A percentile compares a stretch with the other conserved stretches of the same genome.
These are phyloP conservation scores for Przewalskia tangutica DNA, from an alignment of 257 asterid species.

Conservation along the genomic window DNA sequence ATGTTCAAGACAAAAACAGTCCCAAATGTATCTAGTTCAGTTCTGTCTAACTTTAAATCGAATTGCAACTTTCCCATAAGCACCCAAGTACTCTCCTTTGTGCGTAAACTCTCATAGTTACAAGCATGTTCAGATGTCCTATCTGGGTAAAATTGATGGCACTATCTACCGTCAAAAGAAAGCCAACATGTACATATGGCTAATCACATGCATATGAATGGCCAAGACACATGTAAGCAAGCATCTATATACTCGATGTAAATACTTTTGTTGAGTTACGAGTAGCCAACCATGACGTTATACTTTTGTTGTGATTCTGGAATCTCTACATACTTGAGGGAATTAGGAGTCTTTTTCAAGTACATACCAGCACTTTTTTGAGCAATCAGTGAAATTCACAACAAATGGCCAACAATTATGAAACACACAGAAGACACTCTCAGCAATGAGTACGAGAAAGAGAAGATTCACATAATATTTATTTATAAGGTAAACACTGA, in stretches of 20 bases:
- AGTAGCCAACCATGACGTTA: not conserved
- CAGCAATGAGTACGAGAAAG: not conserved
- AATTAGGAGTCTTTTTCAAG: not conserved
- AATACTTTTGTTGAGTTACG: not conserved
- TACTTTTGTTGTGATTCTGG: not conserved
- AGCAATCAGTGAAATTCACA: not conserved
- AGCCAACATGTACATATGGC: not conserved
- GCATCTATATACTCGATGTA: not conserved
- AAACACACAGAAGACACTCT: not conserved
- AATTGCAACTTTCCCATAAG: not conserved
- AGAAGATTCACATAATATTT: not conserved
- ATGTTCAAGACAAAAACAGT: not conserved
- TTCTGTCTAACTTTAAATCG: not conserved
- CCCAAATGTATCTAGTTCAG: not conserved
- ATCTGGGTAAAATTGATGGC: not conserved
- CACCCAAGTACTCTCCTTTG: not conserved
- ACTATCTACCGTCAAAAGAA: not conserved
- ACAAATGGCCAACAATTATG: not conserved
- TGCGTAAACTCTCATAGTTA: not conserved
- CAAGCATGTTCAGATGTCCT: not conserved
- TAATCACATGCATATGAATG: not conserved
- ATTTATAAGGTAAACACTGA: not conserved
- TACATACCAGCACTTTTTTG: not conserved
- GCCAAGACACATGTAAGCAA: not conserved
- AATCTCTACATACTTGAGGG: not conserved